phyloP scores from a whole-genome alignment of 352 stramenopile genomes.

The Pythium coloratum region DNA sequence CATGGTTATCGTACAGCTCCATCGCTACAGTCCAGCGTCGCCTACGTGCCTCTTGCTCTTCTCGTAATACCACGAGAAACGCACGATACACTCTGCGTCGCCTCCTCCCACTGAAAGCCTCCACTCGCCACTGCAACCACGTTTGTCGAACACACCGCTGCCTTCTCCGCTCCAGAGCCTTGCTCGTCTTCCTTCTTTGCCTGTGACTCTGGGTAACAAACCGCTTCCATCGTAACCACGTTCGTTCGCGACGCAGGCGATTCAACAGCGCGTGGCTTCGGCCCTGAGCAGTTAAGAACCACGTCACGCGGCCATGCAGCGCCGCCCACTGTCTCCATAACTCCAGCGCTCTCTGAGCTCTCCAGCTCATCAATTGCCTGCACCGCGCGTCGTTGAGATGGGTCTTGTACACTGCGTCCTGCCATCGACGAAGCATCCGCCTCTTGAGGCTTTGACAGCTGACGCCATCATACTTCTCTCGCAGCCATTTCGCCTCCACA shows the following conservation, averaged over 20 bases:
- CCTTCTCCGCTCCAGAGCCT: background rate
- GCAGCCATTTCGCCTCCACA: constrained; percentile 4
- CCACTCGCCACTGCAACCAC: constrained; percentile 20
- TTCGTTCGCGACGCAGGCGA: constrained; percentile 10
- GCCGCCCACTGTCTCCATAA: constrained; percentile 7
- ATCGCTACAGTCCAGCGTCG: background rate
- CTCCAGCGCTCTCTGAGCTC: background rate
- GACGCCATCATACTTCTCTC: background rate
- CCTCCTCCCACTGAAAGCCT: constrained; percentile 1
- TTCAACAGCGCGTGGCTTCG: constrained; percentile 14
- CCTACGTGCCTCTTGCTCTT: background rate
- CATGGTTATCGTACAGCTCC: constrained; percentile 3
- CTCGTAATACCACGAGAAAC: constrained; percentile 8
- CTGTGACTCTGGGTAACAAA: constrained; percentile 7
- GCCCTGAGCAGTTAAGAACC: constrained; percentile 10
- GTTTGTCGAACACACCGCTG: background rate
- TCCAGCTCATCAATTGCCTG: constrained; percentile 12
- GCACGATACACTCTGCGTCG: constrained; percentile 8
- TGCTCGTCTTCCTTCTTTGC: background rate
- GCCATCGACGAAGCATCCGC: constrained; percentile 1
- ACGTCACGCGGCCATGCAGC: constrained; percentile 15
- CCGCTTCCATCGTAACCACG: constrained; percentile 10
- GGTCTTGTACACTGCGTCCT: background rate
- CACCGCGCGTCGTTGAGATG: background rate
- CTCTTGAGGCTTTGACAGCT: background rate